Base-by-base conservation (phyloP, 352 stramenopile genomes). In the Pythium periplocum region DNA sequence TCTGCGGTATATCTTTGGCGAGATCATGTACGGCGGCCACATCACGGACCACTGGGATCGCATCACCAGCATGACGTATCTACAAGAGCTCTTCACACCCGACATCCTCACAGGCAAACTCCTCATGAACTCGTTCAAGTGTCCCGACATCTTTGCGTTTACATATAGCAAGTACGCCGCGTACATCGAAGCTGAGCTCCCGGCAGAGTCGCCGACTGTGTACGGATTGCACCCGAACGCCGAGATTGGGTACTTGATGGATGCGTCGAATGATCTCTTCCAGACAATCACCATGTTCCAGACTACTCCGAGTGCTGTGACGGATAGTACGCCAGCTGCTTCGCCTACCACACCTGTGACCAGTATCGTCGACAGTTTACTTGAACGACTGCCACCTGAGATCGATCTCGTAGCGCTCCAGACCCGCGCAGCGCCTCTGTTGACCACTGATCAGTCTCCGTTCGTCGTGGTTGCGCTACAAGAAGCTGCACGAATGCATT, bases 121-220 rank as follows among this genome's bases (percentile, higher is more conserved):
- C 34, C 69, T 93, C 32, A 69, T 77, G 3, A 46, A 56, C 2
- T 86, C 81, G 1, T 97, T 98, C 55, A 75, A 77, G 48, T 86
- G 78, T 10, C 87, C 88, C 6, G 77, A 96, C 35, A 74, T 80
- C 1, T 67, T 72, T 17, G 48, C 55, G 35, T 79, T 73, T 54
- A 90, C 77, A 17, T 98, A 98, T 66, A 87, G 90, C 45, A 98
- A 98, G 68, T 99, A 99, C 61, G 74, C 96, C 9, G 75, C 90
- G 32, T 74, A 85, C 52, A 93, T 94, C 41, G 83, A 91, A 48
- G 56, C 57, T 1, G 64, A 85, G 31, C 56, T 95, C 30, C 75
- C 80, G n/a, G 55, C 51, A 2, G 83, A 95, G 49, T 81, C 83
- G 0, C 77, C 83, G 3, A 73, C 53, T 1, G 57, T 92, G 6